phyloP scores from a whole-genome alignment of 495 filamentous ascomycete species.

The Rusavskia elegans region DNA sequence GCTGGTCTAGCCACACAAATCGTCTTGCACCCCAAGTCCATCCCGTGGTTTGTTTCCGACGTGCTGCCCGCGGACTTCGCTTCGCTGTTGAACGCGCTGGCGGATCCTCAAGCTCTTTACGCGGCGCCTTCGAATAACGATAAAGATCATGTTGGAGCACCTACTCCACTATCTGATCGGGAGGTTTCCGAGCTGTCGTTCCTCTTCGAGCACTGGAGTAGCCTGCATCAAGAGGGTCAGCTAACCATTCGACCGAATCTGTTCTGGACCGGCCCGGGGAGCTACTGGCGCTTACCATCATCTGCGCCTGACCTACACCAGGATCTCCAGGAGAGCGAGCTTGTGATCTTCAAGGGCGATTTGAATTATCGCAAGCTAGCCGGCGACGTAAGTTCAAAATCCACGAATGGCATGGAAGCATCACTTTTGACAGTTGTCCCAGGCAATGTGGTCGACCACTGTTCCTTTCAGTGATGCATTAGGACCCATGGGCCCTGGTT shows the following conservation, averaged over 20 bases:
- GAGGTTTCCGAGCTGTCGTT: conserved; percentile 54
- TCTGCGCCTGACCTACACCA: conserved; percentile 49
- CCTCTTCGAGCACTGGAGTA: conserved; percentile 67
- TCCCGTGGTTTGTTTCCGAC: conserved; percentile 97
- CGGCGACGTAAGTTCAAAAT: conserved; percentile 52
- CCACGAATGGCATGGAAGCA: not conserved
- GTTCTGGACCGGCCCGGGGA: conserved; percentile 79
- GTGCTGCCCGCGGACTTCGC: conserved; percentile 75
- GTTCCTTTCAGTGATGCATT: conserved; percentile 77
- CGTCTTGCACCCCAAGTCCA: conserved; percentile 82
- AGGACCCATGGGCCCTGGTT: conserved; percentile 66
- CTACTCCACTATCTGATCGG: conserved; percentile 42
- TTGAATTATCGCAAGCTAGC: conserved; percentile 87
- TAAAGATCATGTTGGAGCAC: conserved; percentile 32
- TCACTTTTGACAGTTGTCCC: not conserved
- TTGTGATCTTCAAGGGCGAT: conserved; percentile 96
- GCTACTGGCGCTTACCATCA: conserved; percentile 72
- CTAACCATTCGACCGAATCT: conserved; percentile 61
- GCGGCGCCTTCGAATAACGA: conserved; percentile 52
- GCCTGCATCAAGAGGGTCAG: conserved; percentile 65
- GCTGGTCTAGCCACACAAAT: conserved; percentile 69
- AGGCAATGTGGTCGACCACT: conserved; percentile 76
- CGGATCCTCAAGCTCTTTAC: conserved; percentile 61
- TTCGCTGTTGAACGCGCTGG: conserved; percentile 60
- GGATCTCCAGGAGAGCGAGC: conserved; percentile 67